phyloP scores from a whole-genome alignment of 78 protist species.

The Anaeramoeba ignava region DNA sequence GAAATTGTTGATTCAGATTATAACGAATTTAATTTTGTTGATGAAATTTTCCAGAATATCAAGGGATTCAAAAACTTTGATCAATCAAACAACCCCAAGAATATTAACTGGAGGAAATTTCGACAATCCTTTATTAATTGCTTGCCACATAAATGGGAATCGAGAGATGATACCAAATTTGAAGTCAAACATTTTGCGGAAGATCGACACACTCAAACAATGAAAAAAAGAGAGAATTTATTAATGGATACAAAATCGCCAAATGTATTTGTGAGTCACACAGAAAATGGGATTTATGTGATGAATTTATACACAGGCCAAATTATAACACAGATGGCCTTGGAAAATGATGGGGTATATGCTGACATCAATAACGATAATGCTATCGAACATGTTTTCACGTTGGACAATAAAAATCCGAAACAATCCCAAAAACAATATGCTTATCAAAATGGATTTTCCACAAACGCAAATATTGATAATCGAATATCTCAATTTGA shows the following conservation, averaged over 20 bases:
- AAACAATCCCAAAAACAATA: no score
- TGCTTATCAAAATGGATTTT: no score
- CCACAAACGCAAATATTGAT: no score
- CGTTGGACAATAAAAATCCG: no score
- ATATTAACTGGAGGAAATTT: neutral
- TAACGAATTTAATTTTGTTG: neutral
- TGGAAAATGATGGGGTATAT: neutral
- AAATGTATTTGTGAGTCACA: neutral
- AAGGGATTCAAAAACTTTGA: no score
- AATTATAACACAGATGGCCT: neutral
- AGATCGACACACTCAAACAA: neutral
- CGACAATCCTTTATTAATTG: neutral
- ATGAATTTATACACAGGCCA: neutral
- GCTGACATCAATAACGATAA: neutral
- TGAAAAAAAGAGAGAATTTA: neutral
- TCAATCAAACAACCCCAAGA: neutral
- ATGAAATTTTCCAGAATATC: neutral
- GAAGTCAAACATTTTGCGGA: neutral
- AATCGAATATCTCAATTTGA: no score
- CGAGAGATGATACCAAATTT: neutral
- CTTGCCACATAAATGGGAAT: neutral
- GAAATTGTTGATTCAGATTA: neutral
- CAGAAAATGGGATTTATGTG: neutral
- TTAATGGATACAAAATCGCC: no score
- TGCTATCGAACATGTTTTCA: neutral